Conservation (phyloP, 441 rosid genomes). For the Pelargonium myrrhifolium region DNA sequence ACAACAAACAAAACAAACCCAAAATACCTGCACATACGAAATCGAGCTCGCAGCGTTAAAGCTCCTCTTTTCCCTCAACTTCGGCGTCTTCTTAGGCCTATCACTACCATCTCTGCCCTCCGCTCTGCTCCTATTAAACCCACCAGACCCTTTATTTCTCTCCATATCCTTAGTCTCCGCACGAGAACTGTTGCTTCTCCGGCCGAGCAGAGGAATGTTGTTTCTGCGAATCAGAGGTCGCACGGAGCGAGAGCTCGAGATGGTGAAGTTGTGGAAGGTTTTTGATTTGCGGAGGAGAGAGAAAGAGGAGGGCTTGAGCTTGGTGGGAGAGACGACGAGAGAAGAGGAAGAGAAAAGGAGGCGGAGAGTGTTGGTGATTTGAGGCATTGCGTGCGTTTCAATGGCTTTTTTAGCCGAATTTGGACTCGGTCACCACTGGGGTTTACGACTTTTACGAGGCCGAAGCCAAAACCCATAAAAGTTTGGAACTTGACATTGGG, state of each 20-base stretch:
- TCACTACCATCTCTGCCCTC: slow-evolving; percentile 60
- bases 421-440: neutral
- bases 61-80: slow-evolving; percentile 43
- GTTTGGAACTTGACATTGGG: too few relatives aligned
- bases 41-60: slow-evolving; percentile 82
- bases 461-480: neutral
- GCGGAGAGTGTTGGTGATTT: slow-evolving; percentile 28
- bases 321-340: neutral
- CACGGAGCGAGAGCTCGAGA: slow-evolving; percentile 30
- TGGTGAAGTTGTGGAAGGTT: slow-evolving; percentile 23
- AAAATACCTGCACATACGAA: slow-evolving; percentile 65
- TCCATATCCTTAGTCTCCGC: slow-evolving; percentile 27
- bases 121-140: slow-evolving; percentile 78
- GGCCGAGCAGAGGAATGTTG: slow-evolving; percentile 26
- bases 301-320: slow-evolving; percentile 26
- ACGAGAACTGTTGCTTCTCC: slow-evolving; percentile 38
- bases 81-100: slow-evolving; percentile 51
- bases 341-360: slow-evolving; percentile 39
- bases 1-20: neutral
- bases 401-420: neutral
- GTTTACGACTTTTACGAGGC: neutral
- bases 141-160: slow-evolving; percentile 22
- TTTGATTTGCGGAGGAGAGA: slow-evolving; percentile 27
- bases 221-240: too few relatives aligned
- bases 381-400: neutral